Evolutionary conservation across 345 rosid genomes (phyloP), one percentile per base, ranked within the genome.

Genomic region (Acer yangbiense): DNA sequence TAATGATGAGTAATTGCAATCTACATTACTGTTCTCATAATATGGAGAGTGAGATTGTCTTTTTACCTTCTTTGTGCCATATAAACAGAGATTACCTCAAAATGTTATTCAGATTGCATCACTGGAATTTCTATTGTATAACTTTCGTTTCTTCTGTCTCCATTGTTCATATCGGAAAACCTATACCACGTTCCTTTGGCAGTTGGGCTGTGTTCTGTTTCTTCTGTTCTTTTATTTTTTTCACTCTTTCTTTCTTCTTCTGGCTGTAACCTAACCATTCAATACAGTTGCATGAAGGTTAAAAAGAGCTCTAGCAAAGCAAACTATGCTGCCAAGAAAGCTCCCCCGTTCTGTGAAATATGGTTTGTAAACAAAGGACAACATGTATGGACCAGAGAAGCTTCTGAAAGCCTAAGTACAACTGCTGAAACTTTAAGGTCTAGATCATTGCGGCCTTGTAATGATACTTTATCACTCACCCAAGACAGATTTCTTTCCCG

Each of bases 291-390:
- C 77, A 66, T 84, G 75, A 87, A 83, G 83, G 85, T 85, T 60
- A 89, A 85, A 84, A 86, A 67, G 84, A 75, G 87, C 80, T 83
- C 90, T 75, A 80, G 74, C 44, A 89, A 86, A 85, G 89, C 82
- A 11, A 82, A 76, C 68, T 90, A 86, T 80, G 86, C 80, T 25
- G 86, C 83, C 0, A 89, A 81, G 84, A 68, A 82, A 72, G 90
- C 85, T 72, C 93, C 94, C 0, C 5, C 68, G 16, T 87, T 82
- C 76, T 90, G 93, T 78, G 90, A 89, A 84, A 87, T 92, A 75
- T 86, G 88, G 89, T 87, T 90, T 81, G 83, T 92, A 68, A 82
- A 86, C 81, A 92, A 88, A 85, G 93, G 94, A 62, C 87, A 84
- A 57, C 86, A 68, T 76, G 44, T 84, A 0, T 83, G 97, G 93